Base-by-base conservation (phyloP, 371 early-diverging fungal species). In the Actinomortierella wolfii region DNA sequence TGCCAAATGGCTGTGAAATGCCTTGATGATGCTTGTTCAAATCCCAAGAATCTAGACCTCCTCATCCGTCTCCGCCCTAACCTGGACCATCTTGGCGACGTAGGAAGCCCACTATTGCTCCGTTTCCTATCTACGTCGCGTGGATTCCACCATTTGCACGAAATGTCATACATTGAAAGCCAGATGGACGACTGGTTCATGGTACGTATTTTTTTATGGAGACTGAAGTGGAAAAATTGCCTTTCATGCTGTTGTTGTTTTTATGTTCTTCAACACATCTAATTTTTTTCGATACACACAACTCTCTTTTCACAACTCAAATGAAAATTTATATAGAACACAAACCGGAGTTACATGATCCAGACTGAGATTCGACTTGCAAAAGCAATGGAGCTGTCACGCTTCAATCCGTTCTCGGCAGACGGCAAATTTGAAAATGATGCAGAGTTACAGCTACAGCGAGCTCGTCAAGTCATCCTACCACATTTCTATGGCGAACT, bases 401-500 rank as follows among this genome's bases (percentile, higher is more conserved):
- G 73, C 1, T 66, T 57, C 24, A 73, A 73, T 24, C 60, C 66
- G 0, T 66, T 73, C 46, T 57, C 73, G 5, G 73, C 57, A 50
- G 73, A 73, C 20, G 73, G 73, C 13, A 66, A 63, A 40, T 73
- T 59, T 24, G 73, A 73, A 40, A 56, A 66, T 11, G 73, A 66
- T 29, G 62, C 51, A 2, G 73, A 66, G 4, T 41, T 45, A 8
- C 66, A 62, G 24, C 44, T 73, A 13, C 51, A 44, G 9, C 59
- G 34, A 15, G 69, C 59, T 11, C 63, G 64, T 29, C 62, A 66
- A 3, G 67, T 73, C n/a, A 56, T 73, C 3, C 88, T 87, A 1
- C 87, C 90, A 6, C 95, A 95, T 64, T 92, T 95, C 61, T 93
- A 91, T 61, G 93, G 94, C 15, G 89, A 92, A 61, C 63, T 95